These are phyloP conservation scores for Fraxinus sp. DNA, from an alignment of 305 asterid species.

Conservation along the genomic window DNA sequence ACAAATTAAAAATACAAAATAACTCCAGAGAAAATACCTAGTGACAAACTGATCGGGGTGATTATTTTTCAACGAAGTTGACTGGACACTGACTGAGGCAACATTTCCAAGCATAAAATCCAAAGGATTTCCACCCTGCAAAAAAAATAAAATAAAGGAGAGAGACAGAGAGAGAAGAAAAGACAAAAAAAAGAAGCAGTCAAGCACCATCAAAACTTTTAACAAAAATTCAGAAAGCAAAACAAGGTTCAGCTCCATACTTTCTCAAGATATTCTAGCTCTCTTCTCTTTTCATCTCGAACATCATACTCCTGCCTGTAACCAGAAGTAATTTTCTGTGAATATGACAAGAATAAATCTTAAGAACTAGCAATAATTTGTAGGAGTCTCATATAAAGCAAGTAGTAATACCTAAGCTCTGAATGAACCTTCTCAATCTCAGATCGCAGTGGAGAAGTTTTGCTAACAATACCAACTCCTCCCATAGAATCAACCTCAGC, in stretches of 20 bases:
- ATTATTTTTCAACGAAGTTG: conserved; percentile 54
- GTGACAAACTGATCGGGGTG: conserved; percentile 49
- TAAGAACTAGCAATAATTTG: conserved; percentile 7
- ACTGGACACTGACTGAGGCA: conserved; percentile 80
- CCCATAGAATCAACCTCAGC: conserved; percentile 63
- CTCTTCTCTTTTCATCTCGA: conserved; percentile 81
- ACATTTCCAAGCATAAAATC: conserved; percentile 62
- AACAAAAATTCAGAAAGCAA: conserved; percentile 28
- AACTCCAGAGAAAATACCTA: conserved; percentile 43
- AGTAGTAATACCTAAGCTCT: conserved; percentile 48
- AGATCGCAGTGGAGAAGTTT: conserved; percentile 43
- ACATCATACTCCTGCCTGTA: conserved; percentile 79
- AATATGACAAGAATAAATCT: conserved; percentile 18
- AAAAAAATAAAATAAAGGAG: neutral
- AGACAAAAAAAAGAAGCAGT: neutral
- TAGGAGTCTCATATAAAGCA: conserved; percentile 6
- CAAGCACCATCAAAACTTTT: conserved; percentile 23
- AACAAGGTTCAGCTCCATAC: conserved; percentile 51
- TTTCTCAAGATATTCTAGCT: conserved; percentile 87
- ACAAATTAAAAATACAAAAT: conserved; percentile 12
- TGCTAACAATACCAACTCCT: conserved; percentile 44
- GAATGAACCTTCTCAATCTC: conserved; percentile 49
- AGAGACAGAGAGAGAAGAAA: neutral
- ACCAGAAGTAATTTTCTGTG: conserved; percentile 26
- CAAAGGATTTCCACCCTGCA: conserved; percentile 94